These are phyloP conservation scores for Reutealis trisperma DNA, from an alignment of 345 rosid species.

Conservation along the genomic window DNA sequence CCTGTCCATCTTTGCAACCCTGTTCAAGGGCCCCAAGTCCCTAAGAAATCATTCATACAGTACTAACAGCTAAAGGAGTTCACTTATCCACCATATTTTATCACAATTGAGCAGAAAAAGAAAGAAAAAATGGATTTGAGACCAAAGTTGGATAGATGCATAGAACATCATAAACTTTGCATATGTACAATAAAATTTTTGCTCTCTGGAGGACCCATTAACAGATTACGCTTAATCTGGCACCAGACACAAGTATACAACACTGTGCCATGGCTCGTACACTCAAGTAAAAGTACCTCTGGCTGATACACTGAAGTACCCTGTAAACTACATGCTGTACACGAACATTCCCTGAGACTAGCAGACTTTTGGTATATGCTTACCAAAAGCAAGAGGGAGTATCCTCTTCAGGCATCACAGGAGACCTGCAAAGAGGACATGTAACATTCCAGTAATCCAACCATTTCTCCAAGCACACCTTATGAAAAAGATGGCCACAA, in stretches of 20 bases:
- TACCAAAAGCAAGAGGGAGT: conserved; percentile 53
- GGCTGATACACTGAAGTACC: background rate
- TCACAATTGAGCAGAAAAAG: no score
- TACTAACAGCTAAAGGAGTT: background rate
- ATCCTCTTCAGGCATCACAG: conserved; percentile 49
- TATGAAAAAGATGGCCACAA: conserved; percentile 76
- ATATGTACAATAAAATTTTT: conserved; percentile 31
- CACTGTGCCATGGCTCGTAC: background rate
- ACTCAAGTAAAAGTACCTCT: background rate
- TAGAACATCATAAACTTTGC: conserved; percentile 23
- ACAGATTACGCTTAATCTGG: conserved; percentile 1
- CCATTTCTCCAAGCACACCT: conserved; percentile 78
- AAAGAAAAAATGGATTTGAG: background rate
- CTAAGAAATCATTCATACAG: no score
- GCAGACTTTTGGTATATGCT: conserved; percentile 1
- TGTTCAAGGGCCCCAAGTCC: no score
- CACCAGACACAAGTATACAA: conserved; percentile 13
- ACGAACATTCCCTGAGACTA: conserved; percentile 18
- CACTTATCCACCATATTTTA: background rate
- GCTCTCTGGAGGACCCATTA: conserved; percentile 17
- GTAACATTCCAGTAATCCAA: conserved; percentile 69
- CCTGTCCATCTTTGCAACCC: no score
- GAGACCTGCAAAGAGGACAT: conserved; percentile 77
- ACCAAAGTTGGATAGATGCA: conserved; percentile 16
- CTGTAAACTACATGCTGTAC: conserved; percentile 22